A percentile compares a stretch with the other conserved stretches of the same genome.
These are phyloP conservation scores for Flaveria sonorensis DNA, from an alignment of 129 eudicot genomes.

Conservation along the genomic window DNA sequence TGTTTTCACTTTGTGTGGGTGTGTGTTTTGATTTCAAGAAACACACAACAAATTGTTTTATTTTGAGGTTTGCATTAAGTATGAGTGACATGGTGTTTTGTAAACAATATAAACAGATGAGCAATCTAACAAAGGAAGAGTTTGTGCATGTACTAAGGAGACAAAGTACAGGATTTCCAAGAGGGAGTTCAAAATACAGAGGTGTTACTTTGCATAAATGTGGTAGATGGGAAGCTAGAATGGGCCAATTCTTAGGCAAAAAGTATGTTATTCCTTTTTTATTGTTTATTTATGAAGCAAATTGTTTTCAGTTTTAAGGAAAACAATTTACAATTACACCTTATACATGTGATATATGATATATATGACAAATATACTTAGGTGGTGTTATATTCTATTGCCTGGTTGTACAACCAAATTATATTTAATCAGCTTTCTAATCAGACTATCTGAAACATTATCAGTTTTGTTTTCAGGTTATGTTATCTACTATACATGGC, in stretches of 20 bases:
- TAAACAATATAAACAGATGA: slow-evolving; percentile 61
- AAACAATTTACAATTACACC: not conserved
- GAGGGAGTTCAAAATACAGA: slow-evolving; percentile 94
- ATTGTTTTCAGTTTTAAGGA: not conserved
- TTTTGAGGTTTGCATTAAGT: slow-evolving; percentile 11
- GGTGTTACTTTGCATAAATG: slow-evolving; percentile 98
- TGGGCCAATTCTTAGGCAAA: slow-evolving; percentile 99
- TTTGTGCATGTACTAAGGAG: slow-evolving; percentile 98
- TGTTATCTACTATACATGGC: not conserved
- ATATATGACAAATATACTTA: not conserved
- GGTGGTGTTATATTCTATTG: not conserved
- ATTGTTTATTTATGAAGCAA: slow-evolving; percentile 32
- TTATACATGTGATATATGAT: slow-evolving; percentile 5
- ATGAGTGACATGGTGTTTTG: slow-evolving; percentile 20
- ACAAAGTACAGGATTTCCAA: slow-evolving; percentile 98
- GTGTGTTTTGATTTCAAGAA: slow-evolving; percentile 7
- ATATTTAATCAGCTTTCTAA: not conserved
- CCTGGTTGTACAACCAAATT: not conserved
- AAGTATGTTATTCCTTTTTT: slow-evolving; percentile 58
- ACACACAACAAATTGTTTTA: slow-evolving; percentile 4
- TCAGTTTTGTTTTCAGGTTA: not conserved
- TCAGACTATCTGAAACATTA: not conserved
- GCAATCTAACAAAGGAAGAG: slow-evolving; percentile 89
- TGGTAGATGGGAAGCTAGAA: slow-evolving; percentile 99
- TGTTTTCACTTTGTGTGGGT: slow-evolving; percentile 16